Evolutionary conservation across 345 rosid genomes (phyloP).

Genomic region (Syzygium oleosum): DNA sequence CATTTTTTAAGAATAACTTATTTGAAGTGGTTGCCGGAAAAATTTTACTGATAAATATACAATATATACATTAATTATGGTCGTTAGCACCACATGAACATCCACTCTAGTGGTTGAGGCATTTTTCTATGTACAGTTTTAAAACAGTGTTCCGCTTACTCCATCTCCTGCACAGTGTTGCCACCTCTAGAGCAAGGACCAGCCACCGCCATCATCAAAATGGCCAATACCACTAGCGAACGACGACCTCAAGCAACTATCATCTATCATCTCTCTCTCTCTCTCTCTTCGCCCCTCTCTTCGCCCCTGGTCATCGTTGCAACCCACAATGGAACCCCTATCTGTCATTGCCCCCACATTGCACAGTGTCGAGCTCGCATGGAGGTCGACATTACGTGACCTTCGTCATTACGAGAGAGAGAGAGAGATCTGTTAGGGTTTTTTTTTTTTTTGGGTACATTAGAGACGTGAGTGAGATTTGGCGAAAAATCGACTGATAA

Average conservation of each 20-base stretch:
- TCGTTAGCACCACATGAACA: neutral
- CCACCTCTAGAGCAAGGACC: neutral
- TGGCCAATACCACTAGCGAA: neutral
- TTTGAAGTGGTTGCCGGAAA: neutral
- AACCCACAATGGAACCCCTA: no score
- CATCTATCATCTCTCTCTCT: neutral
- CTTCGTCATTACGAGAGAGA: no score
- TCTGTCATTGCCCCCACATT: no score
- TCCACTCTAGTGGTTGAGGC: neutral
- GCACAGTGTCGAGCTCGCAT: no score
- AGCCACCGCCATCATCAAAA: neutral
- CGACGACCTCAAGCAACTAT: neutral
- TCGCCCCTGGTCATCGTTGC: no score
- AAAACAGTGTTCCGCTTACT: neutral
- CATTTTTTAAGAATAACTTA: neutral
- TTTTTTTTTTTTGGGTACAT: neutral
- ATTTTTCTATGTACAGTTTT: neutral
- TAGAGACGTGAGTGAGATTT: neutral
- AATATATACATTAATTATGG: neutral
- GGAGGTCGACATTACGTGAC: no score
- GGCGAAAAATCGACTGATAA: neutral
- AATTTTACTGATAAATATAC: neutral
- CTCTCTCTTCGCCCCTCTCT: neutral
- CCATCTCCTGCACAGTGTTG: neutral
- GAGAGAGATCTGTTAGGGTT: no score